phyloP scores from a whole-genome alignment of 208 protist genomes.

The Leishmania amazonensis region DNA sequence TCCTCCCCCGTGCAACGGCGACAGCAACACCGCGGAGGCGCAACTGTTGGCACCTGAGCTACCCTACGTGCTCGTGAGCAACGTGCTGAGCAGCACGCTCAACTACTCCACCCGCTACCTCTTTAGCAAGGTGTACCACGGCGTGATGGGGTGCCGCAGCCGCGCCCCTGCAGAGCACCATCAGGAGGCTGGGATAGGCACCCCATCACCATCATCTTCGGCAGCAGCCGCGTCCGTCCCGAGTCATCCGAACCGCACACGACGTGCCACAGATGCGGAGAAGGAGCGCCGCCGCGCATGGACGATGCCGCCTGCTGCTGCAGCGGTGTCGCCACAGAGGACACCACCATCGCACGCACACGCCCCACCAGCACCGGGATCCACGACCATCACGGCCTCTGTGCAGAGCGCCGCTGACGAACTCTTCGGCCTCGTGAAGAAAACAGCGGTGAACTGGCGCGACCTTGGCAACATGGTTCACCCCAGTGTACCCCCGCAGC shows the following conservation, averaged over 20 bases:
- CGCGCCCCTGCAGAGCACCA: neutral
- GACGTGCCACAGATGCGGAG: slow-evolving; percentile 24
- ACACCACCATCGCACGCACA: neutral
- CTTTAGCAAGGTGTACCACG: slow-evolving; percentile 41
- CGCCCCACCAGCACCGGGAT: neutral
- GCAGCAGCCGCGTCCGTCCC: neutral
- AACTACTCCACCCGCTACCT: slow-evolving; percentile 52
- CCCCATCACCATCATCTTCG: neutral
- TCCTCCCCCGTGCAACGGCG: slow-evolving; percentile 20
- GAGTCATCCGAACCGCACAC: slow-evolving; percentile 22
- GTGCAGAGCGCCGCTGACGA: slow-evolving; percentile 1
- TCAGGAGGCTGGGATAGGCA: neutral
- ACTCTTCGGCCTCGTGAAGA: slow-evolving; percentile 11
- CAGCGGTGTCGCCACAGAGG: neutral
- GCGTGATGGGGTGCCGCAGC: slow-evolving; percentile 24
- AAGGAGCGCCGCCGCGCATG: slow-evolving; percentile 12
- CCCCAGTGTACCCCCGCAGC: neutral
- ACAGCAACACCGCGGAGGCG: neutral
- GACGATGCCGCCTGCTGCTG: slow-evolving; percentile 1
- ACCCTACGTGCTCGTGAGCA: slow-evolving; percentile 41
- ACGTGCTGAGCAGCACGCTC: slow-evolving; percentile 47
- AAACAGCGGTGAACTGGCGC: neutral
- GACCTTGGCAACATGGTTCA: neutral
- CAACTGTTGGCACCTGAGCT: slow-evolving; percentile 36
- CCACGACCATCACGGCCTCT: neutral